Evolutionary conservation across 2,329 filamentous ascomycete genomes (phyloP).

Genomic region (Paecilomyces formosus): DNA sequence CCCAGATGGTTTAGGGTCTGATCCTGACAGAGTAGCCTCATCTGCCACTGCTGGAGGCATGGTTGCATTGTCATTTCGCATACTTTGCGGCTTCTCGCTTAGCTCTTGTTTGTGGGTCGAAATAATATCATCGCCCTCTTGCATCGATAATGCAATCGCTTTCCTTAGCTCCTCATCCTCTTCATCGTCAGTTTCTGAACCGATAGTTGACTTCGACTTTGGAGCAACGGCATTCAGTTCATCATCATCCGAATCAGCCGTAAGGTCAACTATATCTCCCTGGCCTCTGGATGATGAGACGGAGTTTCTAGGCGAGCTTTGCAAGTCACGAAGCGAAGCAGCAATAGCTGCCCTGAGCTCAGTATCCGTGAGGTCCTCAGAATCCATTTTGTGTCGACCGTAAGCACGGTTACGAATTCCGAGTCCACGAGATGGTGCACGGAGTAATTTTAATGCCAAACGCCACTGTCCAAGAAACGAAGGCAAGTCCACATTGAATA

Average conservation of each 20-base stretch:
- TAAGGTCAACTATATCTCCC: background rate
- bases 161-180: background rate
- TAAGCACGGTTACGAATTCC: background rate
- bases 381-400: constrained; percentile 1
- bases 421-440: background rate
- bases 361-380: constrained; percentile 12
- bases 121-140: background rate
- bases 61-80: background rate
- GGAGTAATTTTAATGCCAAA: background rate
- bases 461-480: background rate
- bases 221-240: background rate
- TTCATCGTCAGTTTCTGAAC: background rate
- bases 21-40: background rate
- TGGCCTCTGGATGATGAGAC: background rate
- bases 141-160: background rate
- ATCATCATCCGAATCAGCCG: background rate
- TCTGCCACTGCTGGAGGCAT: background rate
- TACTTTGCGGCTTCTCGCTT: background rate
- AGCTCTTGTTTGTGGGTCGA: background rate
- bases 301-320: background rate
- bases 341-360: constrained; percentile 16
- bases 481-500: background rate
- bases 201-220: background rate
- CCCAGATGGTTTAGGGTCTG: background rate
- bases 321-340: constrained; percentile 14